Evolutionary conservation across 108 stramenopile species (phyloP).

Genomic region (Fragilariopsis cylindrus): DNA sequence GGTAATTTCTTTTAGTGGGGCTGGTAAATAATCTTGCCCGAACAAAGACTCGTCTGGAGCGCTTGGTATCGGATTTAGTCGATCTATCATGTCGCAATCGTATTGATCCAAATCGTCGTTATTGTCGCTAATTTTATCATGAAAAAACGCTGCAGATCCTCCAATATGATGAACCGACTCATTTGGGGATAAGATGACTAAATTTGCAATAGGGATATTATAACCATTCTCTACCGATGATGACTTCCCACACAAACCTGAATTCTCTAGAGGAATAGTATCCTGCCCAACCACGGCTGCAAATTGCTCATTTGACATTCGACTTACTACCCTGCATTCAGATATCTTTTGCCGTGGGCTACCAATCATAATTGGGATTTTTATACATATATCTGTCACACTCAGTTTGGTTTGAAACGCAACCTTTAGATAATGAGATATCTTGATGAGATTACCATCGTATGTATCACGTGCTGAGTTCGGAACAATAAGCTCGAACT

Average conservation of each 20-base stretch:
- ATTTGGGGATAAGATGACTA: slow-evolving; percentile 3
- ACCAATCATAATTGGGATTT: slow-evolving; percentile 38
- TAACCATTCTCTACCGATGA: slow-evolving; percentile 17
- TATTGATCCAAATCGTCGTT: neutral
- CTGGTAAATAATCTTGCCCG: neutral
- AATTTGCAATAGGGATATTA: slow-evolving; percentile 22
- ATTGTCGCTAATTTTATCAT: neutral
- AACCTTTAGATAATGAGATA: slow-evolving; percentile 41
- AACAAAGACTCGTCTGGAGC: slow-evolving; percentile 1
- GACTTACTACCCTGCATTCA: no score
- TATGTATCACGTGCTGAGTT: slow-evolving; percentile 28
- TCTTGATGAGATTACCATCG: slow-evolving; percentile 29
- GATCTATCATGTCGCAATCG: neutral
- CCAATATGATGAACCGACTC: no score
- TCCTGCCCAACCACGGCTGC: slow-evolving; percentile 27
- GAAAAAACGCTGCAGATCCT: no score
- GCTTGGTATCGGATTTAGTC: neutral
- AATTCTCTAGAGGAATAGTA: neutral
- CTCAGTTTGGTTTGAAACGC: slow-evolving; percentile 21
- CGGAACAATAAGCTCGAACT: slow-evolving; percentile 18
- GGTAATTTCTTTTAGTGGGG: neutral
- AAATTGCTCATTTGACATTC: neutral
- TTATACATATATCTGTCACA: slow-evolving; percentile 29
- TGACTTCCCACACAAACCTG: slow-evolving; percentile 7
- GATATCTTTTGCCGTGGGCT: slow-evolving; percentile 7